Evolutionary conservation across 176 grass and related monocot genomes (phyloP).

Genomic region (Neostapfia colusana): DNA sequence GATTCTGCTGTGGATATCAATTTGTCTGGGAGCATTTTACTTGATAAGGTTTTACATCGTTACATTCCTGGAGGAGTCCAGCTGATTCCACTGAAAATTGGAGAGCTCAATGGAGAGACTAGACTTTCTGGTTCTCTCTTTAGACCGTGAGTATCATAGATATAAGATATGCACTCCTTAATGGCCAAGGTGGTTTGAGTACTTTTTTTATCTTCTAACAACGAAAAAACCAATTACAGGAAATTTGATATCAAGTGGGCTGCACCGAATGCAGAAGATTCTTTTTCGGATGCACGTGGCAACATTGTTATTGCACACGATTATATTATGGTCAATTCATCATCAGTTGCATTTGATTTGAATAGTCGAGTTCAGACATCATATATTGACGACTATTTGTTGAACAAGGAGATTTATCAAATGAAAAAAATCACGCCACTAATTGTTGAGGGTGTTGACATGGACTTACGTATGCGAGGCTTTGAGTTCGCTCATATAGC

Average conservation of each 20-base stretch:
- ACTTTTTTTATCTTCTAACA: conserved; percentile 34
- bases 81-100: conserved; percentile 79
- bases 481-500: conserved; percentile 95
- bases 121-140: conserved; percentile 85
- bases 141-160: conserved; percentile 77
- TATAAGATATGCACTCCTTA: conserved; percentile 15
- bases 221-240: conserved; percentile 41
- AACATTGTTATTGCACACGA: conserved; percentile 93
- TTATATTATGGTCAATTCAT: conserved; percentile 77
- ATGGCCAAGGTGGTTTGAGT: neutral
- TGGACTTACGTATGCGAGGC: conserved; percentile 90
- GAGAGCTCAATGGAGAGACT: conserved; percentile 97
- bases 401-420: conserved; percentile 52
- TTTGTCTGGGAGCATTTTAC: conserved; percentile 94
- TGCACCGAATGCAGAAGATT: conserved; percentile 94
- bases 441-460: conserved; percentile 79
- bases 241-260: conserved; percentile 99
- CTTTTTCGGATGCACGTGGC: conserved; percentile 91
- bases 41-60: conserved; percentile 81
- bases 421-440: conserved; percentile 65
- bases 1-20: conserved; percentile 95
- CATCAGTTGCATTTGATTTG: conserved; percentile 94
- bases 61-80: conserved; percentile 81
- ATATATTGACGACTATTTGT: conserved; percentile 69
- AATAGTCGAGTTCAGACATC: conserved; percentile 84